Conservation (phyloP, 306 rosid genomes). For the Quercus mongolica region DNA sequence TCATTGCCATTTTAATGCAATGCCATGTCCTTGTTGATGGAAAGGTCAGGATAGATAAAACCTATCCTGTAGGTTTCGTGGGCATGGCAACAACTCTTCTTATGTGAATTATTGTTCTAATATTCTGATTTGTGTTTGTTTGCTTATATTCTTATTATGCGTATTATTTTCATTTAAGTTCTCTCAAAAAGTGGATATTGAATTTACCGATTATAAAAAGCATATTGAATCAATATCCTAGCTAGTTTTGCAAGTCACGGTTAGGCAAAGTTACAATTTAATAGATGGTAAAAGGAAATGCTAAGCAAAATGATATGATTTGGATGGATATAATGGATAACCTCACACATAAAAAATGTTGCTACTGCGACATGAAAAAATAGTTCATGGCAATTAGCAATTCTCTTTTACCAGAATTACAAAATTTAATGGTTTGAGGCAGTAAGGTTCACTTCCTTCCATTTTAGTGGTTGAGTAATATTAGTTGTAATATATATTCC, state of each 20-base stretch:
- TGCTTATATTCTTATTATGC: neutral
- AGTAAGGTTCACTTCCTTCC: neutral
- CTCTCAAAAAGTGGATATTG: neutral
- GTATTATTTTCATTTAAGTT: neutral
- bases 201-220: neutral
- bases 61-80: slow-evolving; percentile 80
- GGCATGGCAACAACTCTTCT: slow-evolving; percentile 38
- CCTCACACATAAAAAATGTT: neutral
- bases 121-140: neutral
- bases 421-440: neutral
- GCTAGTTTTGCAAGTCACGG: neutral
- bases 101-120: neutral
- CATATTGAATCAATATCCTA: neutral
- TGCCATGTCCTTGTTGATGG: slow-evolving; percentile 12
- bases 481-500: neutral
- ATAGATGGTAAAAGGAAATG: neutral
- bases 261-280: neutral
- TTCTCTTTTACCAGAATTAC: neutral
- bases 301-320: neutral
- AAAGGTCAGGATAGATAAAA: slow-evolving; percentile 87
- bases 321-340: neutral
- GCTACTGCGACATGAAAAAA: neutral
- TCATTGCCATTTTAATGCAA: too few relatives aligned
- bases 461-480: neutral
- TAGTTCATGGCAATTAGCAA: neutral